Evolutionary conservation across 257 asterid species (phyloP).

Genomic region (Coffea canephora): DNA sequence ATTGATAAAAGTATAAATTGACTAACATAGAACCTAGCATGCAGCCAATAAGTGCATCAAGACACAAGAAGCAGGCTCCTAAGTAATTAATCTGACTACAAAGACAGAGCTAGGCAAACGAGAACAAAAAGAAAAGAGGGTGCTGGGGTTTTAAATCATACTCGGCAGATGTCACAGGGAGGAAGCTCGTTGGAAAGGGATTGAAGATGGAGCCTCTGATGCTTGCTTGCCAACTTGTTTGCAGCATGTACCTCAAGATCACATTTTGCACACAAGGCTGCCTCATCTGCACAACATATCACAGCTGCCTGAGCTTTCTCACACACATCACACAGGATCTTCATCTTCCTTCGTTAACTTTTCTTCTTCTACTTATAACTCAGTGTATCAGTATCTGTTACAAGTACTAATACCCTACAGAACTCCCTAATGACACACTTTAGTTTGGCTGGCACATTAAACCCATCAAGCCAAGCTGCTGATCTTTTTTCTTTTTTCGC

Average conservation of each 20-base stretch:
- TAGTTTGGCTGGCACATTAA: too few relatives aligned
- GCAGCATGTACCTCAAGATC: conserved; percentile 94
- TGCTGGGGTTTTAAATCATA: conserved; percentile 14
- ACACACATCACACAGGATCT: conserved; percentile 98
- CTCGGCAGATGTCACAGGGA: conserved; percentile 93
- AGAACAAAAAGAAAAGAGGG: not conserved
- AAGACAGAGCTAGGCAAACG: not conserved
- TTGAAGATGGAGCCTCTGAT: conserved; percentile 84
- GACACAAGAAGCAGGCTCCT: not conserved
- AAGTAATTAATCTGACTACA: not conserved
- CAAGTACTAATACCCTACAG: not conserved
- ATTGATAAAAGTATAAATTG: not conserved
- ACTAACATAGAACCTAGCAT: not conserved
- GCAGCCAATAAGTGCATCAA: not conserved
- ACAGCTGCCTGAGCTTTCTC: conserved; percentile 93
- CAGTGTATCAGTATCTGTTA: too few relatives aligned
- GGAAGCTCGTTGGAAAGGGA: conserved; percentile 86
- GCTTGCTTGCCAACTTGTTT: conserved; percentile 92
- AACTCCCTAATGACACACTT: not conserved
- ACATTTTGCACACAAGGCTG: conserved; percentile 82
- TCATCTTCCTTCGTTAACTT: conserved; percentile 39
- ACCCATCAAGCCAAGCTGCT: too few relatives aligned
- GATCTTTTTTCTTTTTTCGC: too few relatives aligned
- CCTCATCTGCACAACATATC: conserved; percentile 98
- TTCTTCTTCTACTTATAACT: not conserved